phyloP scores from a whole-genome alignment of 306 rosid genomes.

The Luffa acutangula region DNA sequence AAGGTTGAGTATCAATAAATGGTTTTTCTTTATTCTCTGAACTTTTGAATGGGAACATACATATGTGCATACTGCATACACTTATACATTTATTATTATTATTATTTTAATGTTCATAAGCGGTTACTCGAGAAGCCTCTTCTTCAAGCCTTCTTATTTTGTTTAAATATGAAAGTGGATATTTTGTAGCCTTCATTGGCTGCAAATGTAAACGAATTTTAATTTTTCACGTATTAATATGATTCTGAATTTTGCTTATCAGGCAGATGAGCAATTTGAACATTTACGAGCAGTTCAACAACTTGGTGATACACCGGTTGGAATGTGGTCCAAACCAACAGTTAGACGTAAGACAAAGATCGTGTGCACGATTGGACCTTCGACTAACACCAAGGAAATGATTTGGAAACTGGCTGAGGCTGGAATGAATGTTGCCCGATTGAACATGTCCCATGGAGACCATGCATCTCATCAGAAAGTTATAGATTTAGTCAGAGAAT shows the following conservation, averaged over 20 bases:
- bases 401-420: constrained; percentile 97
- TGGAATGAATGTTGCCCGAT: constrained; percentile 94
- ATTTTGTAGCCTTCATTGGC: background rate
- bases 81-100: background rate
- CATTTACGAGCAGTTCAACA: constrained; percentile 44
- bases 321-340: constrained; percentile 76
- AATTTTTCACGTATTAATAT: background rate
- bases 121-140: background rate
- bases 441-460: constrained; percentile 98
- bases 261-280: constrained; percentile 53
- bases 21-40: background rate
- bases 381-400: constrained; percentile 84
- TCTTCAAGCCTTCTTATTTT: background rate
- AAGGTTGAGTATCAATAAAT: background rate
- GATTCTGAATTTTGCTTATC: constrained; percentile 1
- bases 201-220: background rate
- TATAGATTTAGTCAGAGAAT: constrained; percentile 88
- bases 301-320: constrained; percentile 43
- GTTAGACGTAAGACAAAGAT: constrained; percentile 90
- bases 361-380: constrained; percentile 96
- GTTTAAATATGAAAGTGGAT: background rate
- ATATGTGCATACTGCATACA: no score
- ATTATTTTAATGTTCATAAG: background rate
- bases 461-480: constrained; percentile 95
- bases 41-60: background rate